phyloP scores from a whole-genome alignment of 495 filamentous ascomycete genomes.

The Penicillium chermesinum region DNA sequence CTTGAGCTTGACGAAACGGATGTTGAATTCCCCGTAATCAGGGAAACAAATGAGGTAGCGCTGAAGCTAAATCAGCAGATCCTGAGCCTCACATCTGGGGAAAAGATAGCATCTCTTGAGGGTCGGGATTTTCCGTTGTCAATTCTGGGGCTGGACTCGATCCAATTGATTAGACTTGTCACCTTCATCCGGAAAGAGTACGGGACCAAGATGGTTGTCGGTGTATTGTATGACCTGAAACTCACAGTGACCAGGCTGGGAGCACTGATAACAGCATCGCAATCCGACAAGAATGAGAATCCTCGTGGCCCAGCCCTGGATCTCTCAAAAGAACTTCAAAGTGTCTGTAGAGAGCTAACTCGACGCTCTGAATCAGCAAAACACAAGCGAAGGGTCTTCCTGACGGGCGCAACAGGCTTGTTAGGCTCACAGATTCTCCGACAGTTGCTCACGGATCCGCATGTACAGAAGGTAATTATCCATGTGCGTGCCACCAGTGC shows the following conservation, averaged over 20 bases:
- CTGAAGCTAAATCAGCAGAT: background rate
- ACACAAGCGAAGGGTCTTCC: slow-evolving; percentile 44
- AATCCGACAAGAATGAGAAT: too few relatives aligned
- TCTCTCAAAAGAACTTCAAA: background rate
- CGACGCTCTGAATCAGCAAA: background rate
- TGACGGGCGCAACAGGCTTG: slow-evolving; percentile 76
- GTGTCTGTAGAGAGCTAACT: background rate
- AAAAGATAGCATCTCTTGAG: background rate
- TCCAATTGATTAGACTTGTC: background rate
- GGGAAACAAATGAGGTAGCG: background rate
- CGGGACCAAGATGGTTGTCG: background rate
- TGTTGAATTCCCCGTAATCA: background rate
- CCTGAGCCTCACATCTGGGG: background rate
- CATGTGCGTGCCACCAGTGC: slow-evolving; percentile 61
- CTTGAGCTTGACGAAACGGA: background rate
- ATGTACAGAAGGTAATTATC: slow-evolving; percentile 52
- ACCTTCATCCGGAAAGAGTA: background rate
- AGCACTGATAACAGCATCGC: background rate
- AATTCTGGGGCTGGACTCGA: background rate
- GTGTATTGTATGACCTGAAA: background rate
- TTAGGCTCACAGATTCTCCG: slow-evolving; percentile 65
- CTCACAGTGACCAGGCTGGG: background rate
- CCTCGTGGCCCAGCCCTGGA: too few relatives aligned
- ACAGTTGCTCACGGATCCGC: slow-evolving; percentile 50
- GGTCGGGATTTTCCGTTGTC: background rate